Evolutionary conservation across 176 grass and related monocot species (phyloP).

Genomic region (Calamus simplicifolius): DNA sequence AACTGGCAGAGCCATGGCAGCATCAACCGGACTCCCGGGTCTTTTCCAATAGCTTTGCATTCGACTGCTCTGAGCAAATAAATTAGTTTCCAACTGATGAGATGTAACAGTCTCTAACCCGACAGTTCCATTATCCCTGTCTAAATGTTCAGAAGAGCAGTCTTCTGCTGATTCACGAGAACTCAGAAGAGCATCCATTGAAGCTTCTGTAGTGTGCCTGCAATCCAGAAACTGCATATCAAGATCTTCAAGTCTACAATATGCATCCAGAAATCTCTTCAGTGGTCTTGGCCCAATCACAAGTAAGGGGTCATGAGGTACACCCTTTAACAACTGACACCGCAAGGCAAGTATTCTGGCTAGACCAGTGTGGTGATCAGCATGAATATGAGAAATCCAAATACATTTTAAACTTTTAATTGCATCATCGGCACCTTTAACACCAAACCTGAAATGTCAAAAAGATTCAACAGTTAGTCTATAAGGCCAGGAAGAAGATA

Average conservation of each 20-base stretch:
- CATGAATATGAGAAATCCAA: conserved; percentile 98
- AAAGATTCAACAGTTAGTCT: conserved; percentile 3
- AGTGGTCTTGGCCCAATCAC: conserved; percentile 89
- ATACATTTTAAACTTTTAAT: conserved; percentile 68
- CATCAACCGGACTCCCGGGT: conserved; percentile 50
- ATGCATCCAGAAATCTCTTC: conserved; percentile 90
- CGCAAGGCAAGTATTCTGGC: conserved; percentile 82
- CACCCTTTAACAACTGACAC: conserved; percentile 44
- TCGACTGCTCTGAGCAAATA: conserved; percentile 71
- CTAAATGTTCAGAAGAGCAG: neutral
- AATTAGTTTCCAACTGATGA: conserved; percentile 27
- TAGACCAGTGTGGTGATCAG: conserved; percentile 88
- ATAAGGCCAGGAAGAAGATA: no score
- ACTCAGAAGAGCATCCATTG: conserved; percentile 26
- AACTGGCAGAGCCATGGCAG: conserved; percentile 18
- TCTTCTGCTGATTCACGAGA: conserved; percentile 9
- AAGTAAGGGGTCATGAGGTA: conserved; percentile 61
- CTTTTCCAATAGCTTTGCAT: conserved; percentile 81
- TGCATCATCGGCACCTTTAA: conserved; percentile 68
- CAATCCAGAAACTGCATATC: conserved; percentile 96
- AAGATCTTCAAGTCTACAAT: conserved; percentile 85
- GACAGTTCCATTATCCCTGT: neutral
- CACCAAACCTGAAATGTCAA: conserved; percentile 51
- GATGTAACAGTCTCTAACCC: conserved; percentile 5
- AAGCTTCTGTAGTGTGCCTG: conserved; percentile 68